These are phyloP conservation scores for Coniophora puteana DNA, from an alignment of 1,284 basidiomycete species.

Conservation along the genomic window DNA sequence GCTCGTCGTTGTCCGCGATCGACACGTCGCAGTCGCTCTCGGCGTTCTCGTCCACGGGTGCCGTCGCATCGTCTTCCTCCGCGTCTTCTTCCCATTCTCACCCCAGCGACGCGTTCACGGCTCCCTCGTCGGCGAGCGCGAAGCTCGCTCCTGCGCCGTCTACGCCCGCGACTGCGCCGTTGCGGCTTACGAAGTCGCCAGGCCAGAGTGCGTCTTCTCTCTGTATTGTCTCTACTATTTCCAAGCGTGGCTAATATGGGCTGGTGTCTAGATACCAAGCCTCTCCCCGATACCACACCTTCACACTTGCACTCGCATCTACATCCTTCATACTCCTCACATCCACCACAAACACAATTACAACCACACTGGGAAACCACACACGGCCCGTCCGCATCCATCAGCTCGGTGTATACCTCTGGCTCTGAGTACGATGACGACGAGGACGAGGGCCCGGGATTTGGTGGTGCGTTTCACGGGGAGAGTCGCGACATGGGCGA, in stretches of 20 bases:
- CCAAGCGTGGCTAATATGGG: too few species aligned
- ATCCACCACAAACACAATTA: too few species aligned
- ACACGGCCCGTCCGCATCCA: neutral
- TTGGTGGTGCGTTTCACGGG: conserved; percentile 20
- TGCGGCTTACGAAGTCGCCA: too few species aligned
- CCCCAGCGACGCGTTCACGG: too few species aligned
- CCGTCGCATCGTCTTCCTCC: conserved; percentile 1
- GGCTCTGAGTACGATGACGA: too few species aligned
- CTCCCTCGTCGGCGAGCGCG: conserved; percentile 1
- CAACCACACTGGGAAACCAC: too few species aligned
- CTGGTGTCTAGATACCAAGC: too few species aligned
- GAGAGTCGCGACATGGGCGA: conserved; percentile 18
- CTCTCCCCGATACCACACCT: neutral
- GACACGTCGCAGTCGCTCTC: too few species aligned
- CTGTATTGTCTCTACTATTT: too few species aligned
- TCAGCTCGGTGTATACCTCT: neutral
- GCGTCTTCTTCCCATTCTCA: too few species aligned
- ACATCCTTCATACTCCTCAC: too few species aligned
- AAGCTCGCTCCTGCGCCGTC: conserved; percentile 3
- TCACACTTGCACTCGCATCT: neutral
- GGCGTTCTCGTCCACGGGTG: conserved; percentile 1
- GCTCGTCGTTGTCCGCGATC: neutral
- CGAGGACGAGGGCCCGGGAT: conserved; percentile 11
- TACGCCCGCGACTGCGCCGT: conserved; percentile 27
- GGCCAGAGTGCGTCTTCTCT: too few species aligned